Evolutionary conservation across 192 early-diverging fungal genomes (phyloP).

Genomic region (Backusella psychrophila): DNA sequence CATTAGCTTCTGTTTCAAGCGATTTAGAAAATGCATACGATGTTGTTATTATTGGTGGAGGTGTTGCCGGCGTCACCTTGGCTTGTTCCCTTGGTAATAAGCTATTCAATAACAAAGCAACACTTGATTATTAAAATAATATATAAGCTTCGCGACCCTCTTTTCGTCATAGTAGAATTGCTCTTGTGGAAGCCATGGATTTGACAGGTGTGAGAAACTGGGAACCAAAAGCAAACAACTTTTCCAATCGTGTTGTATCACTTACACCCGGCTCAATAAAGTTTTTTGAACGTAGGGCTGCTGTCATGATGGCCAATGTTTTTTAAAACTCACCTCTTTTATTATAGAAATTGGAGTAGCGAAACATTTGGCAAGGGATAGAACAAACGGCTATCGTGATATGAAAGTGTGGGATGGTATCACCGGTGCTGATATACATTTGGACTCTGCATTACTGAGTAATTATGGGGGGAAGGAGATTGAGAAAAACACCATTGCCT

Average conservation of each 20-base stretch:
- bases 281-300: constrained; percentile 51
- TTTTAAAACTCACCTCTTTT: background rate
- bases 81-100: constrained; percentile 69
- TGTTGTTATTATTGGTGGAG: constrained; percentile 89
- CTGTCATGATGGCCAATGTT: background rate
- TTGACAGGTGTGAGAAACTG: constrained; percentile 53
- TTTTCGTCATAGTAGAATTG: constrained; percentile 53
- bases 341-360: constrained; percentile 62
- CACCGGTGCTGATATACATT: constrained; percentile 60
- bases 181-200: constrained; percentile 80
- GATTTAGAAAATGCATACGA: constrained; percentile 52
- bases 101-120: too few species aligned
- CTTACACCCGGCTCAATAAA: constrained; percentile 67
- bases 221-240: constrained; percentile 52
- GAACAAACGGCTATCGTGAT: constrained; percentile 61
- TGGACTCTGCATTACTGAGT: constrained; percentile 48
- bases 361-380: constrained; percentile 52
- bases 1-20: background rate
- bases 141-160: constrained; percentile 9
- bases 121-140: background rate
- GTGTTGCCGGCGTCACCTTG: constrained; percentile 84
- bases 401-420: constrained; percentile 84
- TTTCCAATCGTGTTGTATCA: constrained; percentile 81
- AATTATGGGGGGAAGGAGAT: constrained; percentile 4
- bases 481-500: constrained; percentile 56